phyloP scores from a whole-genome alignment of 495 filamentous ascomycete species.

The Penicillium fimorum region DNA sequence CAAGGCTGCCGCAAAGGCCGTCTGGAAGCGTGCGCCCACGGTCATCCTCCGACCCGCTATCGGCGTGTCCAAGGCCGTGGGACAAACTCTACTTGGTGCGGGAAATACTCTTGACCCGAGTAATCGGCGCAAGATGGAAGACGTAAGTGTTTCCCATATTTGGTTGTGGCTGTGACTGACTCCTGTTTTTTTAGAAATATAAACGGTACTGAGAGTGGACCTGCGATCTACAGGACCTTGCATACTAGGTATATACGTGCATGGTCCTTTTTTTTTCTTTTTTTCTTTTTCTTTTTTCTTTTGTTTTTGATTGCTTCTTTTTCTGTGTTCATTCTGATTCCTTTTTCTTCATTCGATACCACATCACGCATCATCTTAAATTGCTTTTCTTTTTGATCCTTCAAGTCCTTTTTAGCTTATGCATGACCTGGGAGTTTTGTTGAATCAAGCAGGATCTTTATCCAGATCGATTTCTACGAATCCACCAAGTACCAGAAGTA shows the following conservation, averaged over 20 bases:
- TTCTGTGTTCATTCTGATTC: not conserved
- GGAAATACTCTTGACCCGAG: conserved; percentile 87
- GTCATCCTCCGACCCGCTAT: conserved; percentile 88
- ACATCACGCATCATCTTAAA: conserved; percentile 9
- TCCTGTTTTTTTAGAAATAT: conserved; percentile 35
- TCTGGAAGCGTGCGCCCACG: conserved; percentile 80
- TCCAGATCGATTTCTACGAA: not conserved
- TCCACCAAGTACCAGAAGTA: not conserved
- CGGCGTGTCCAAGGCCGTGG: conserved; percentile 84
- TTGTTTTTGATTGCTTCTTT: conserved; percentile 1
- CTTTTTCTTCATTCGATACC: conserved; percentile 10
- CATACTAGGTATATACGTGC: conserved; percentile 3
- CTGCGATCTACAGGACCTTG: not conserved
- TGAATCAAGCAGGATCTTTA: not conserved
- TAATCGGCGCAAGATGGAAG: conserved; percentile 79
- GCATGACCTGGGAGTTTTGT: conserved; percentile 14
- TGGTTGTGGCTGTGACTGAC: conserved; percentile 10
- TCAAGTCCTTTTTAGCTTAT: not conserved
- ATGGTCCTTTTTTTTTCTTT: conserved; percentile 8
- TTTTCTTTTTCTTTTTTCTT: conserved; percentile 1
- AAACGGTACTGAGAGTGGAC: conserved; percentile 37
- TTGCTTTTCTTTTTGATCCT: conserved; percentile 6
- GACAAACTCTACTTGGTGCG: conserved; percentile 87
- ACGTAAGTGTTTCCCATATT: conserved; percentile 57
- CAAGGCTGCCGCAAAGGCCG: conserved; percentile 74